Evolutionary conservation across 352 stramenopile genomes (phyloP), one percentile per base, ranked within the genome.

Genomic region (Blastocystis sp.): DNA sequence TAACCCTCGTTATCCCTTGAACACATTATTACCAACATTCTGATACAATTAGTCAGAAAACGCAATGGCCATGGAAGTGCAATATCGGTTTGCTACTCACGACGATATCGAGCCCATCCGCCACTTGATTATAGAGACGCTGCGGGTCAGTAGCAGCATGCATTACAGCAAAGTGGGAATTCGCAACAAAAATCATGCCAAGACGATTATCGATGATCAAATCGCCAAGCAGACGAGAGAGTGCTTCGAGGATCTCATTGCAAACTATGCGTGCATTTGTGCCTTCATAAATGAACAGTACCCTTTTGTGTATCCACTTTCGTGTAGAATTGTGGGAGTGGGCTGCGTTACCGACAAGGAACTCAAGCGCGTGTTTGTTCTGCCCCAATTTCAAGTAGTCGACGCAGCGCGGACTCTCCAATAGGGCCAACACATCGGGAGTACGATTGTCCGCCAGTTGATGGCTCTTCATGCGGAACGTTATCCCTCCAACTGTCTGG

Each of bases 311-410:
- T 48, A 17, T 76, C 11, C 5, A 10, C 9, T 21, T 56, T 2
- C 60, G 0, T 2, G 3, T 76, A 76, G 66, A n/a, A 76, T 76
- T 11, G 66, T 76, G 28, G 66, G 66, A 76, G 66, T 76, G 0
- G 66, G 66, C 10, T 60, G n/a, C 21, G 66, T 76, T 9, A 76
- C n/a, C 52, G n/a, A 45, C n/a, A 45, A 76, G 28, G 23, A 56
- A 34, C 10, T 76, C 2, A 76, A 76, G 52, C 66, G 66, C 4
- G n/a, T 76, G n/a, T 76, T 76, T 48, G 66, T 76, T 59, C 38
- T 76, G 2, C 41, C 41, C 14, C 34, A 76, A 14, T 76, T 56
- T 56, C 66, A 76, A n/a, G 66, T 76, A 28, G 9, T n/a, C 4
- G 19, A 23, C 53, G 2, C 7, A 52, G 2, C 2, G 2, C 14